phyloP scores from a whole-genome alignment of 495 filamentous ascomycete species.

The Penicillium daleae region DNA sequence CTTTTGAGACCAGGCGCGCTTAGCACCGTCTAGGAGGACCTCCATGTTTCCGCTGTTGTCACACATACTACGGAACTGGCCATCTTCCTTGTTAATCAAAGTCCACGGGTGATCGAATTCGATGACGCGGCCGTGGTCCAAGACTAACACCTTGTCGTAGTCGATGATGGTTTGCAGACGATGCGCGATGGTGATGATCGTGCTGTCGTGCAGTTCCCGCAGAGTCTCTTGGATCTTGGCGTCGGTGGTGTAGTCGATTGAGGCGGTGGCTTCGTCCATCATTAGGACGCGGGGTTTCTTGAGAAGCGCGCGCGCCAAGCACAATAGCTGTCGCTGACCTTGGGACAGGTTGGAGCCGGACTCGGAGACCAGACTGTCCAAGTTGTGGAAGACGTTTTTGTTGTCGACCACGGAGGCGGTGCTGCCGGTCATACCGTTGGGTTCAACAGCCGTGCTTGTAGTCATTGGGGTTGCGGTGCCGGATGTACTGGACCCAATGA shows the following conservation, averaged over 20 bases:
- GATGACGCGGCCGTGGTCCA: slow-evolving; percentile 85
- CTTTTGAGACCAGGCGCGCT: slow-evolving; percentile 65
- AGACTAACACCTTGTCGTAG: slow-evolving; percentile 96
- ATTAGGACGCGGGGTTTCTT: slow-evolving; percentile 90
- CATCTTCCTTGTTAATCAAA: slow-evolving; percentile 66
- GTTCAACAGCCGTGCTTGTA: slow-evolving; percentile 37
- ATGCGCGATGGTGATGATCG: slow-evolving; percentile 98
- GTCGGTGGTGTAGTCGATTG: slow-evolving; percentile 96
- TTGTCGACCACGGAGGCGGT: slow-evolving; percentile 58
- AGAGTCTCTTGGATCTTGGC: slow-evolving; percentile 95
- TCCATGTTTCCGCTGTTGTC: slow-evolving; percentile 92
- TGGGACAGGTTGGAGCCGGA: slow-evolving; percentile 96
- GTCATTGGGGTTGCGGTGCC: slow-evolving; percentile 49
- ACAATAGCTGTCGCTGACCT: slow-evolving; percentile 93
- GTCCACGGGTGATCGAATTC: slow-evolving; percentile 90
- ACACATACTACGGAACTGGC: slow-evolving; percentile 89
- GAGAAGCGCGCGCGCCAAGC: slow-evolving; percentile 90
- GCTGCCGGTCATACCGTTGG: slow-evolving; percentile 47
- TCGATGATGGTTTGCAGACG: slow-evolving; percentile 95
- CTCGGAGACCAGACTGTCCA: slow-evolving; percentile 83
- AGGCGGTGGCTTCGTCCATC: slow-evolving; percentile 99
- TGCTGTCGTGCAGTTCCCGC: slow-evolving; percentile 80
- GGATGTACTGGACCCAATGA: slow-evolving; percentile 68
- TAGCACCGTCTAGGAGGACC: slow-evolving; percentile 69
- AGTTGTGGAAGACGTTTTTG: slow-evolving; percentile 92